A percentile compares a stretch with the other conserved stretches of the same genome.
These are phyloP conservation scores for Phytophthora kernoviae DNA, from an alignment of 352 stramenopile species.

Conservation along the genomic window DNA sequence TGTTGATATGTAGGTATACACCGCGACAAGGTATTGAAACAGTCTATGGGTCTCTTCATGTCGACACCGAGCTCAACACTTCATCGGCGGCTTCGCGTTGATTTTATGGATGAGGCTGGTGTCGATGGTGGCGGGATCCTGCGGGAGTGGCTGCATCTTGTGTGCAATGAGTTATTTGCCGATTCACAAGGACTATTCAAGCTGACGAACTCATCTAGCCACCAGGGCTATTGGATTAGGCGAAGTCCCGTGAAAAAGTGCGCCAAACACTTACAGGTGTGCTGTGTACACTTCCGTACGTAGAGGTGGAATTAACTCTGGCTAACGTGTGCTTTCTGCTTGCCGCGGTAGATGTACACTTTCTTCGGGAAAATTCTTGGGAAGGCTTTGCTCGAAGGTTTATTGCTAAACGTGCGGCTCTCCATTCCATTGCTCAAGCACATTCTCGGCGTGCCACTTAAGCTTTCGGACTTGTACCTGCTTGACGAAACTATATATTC, in stretches of 20 bases:
- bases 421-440: slow-evolving; percentile 74
- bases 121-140: slow-evolving; percentile 80
- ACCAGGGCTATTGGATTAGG: slow-evolving; percentile 75
- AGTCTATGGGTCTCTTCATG: slow-evolving; percentile 69
- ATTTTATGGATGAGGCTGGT: slow-evolving; percentile 86
- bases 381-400: slow-evolving; percentile 74
- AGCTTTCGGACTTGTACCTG: slow-evolving; percentile 61
- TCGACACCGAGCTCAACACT: slow-evolving; percentile 50
- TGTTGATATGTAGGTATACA: slow-evolving; percentile 49
- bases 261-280: slow-evolving; percentile 50
- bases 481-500: slow-evolving; percentile 76
- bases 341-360: slow-evolving; percentile 66
- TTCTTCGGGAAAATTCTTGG: slow-evolving; percentile 77
- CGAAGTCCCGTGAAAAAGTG: slow-evolving; percentile 26
- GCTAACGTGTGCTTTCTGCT: slow-evolving; percentile 1
- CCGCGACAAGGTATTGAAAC: slow-evolving; percentile 69
- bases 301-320: neutral
- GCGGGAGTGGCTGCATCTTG: slow-evolving; percentile 79
- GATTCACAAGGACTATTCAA: slow-evolving; percentile 58
- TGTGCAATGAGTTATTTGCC: slow-evolving; percentile 69
- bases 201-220: slow-evolving; percentile 40
- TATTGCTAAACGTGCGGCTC: slow-evolving; percentile 72
- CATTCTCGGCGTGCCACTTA: slow-evolving; percentile 63
- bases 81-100: slow-evolving; percentile 75
- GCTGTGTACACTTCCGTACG: neutral